phyloP scores from a whole-genome alignment of 129 eudicot genomes.

The Artemisia annua region DNA sequence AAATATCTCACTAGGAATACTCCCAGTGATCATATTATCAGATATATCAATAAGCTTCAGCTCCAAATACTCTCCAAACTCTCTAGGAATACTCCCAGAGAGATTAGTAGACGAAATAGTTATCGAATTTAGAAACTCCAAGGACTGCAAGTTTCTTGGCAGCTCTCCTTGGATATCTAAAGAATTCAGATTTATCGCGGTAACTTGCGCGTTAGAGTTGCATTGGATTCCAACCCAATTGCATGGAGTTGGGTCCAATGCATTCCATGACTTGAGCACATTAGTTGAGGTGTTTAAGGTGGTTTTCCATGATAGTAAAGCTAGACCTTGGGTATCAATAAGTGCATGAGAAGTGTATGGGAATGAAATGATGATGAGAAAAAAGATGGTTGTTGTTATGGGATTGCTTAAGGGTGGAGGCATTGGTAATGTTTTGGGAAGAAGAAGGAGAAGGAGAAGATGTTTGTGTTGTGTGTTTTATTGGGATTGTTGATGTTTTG shows the following conservation, averaged over 20 bases:
- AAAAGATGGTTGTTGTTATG: conserved; percentile 1
- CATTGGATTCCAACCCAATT: conserved; percentile 80
- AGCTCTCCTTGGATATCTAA: conserved; percentile 69
- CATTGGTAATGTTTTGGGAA: conserved; percentile 58
- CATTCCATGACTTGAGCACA: conserved; percentile 62
- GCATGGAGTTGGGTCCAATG: conserved; percentile 64
- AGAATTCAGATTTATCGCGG: conserved; percentile 41
- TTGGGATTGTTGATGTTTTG: conserved; percentile 86
- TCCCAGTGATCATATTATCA: conserved; percentile 65
- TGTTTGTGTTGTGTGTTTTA: conserved; percentile 41
- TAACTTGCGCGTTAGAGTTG: conserved; percentile 49
- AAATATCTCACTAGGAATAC: conserved; percentile 77
- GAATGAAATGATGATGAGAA: conserved; percentile 15
- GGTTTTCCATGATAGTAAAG: conserved; percentile 82
- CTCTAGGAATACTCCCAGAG: conserved; percentile 68
- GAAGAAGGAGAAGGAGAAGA: conserved; percentile 21
- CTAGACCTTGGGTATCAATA: conserved; percentile 81
- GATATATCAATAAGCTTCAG: conserved; percentile 60
- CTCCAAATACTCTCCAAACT: conserved; percentile 72
- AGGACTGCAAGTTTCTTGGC: conserved; percentile 69
- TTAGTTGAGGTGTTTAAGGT: conserved; percentile 53
- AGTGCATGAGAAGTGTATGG: conserved; percentile 43
- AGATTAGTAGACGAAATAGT: conserved; percentile 65
- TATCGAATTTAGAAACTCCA: conserved; percentile 49
- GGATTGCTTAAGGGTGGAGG: conserved; percentile 58